Base-by-base conservation (phyloP, 2,329 filamentous ascomycete species). In the Cladorrhinum sp. region DNA sequence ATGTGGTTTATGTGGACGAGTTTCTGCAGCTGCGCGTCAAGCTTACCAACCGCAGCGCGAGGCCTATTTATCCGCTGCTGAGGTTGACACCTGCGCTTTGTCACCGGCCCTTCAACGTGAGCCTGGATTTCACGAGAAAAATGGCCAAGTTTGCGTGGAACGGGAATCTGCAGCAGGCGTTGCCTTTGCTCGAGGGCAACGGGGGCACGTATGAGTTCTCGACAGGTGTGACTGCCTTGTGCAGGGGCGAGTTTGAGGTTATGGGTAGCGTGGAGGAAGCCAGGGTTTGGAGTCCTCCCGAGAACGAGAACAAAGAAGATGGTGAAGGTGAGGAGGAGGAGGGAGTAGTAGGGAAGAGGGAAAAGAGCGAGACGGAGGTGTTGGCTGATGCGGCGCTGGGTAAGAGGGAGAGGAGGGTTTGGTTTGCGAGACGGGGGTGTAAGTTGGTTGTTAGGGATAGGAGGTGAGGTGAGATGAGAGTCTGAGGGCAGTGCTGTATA, bases 241-340 rank as follows among this genome's bases (percentile, higher is more conserved):
- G 89, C 66, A 82, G 86, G 50, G 93, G 93, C 16, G 86, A 91
- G 65, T 96, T 93, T 72, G 92, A 96, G 73, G 80, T 96, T 22
- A 85, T 85, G 23, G 92, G 88, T 4, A 88, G 85, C 12, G 85
- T 96, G 0, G 93, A 97, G 75, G 93, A 97, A 77, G 85, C 90
- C 2, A 81, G 81, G 62, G 70, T 90, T 7, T 81, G 76, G 76
- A 68, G 65, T 23, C 66, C 77, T 52, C 58, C 50, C n/a, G n/a
- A n/a, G n/a, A n/a, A n/a, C n/a, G 69, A 66, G 62, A 66, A 64
- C 48, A 71, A 72, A 20, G 72, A 66, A 23, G 65, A 73, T 41
- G 68, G 71, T 62, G 62, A 64, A 61, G 58, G 60, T 53, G 27
- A 59, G 24, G 63, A 56, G 36, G 70, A 65, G 23, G 66, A 62